Conservation (phyloP, 768 basidiomycete species). For the Termitomyces sp. region DNA sequence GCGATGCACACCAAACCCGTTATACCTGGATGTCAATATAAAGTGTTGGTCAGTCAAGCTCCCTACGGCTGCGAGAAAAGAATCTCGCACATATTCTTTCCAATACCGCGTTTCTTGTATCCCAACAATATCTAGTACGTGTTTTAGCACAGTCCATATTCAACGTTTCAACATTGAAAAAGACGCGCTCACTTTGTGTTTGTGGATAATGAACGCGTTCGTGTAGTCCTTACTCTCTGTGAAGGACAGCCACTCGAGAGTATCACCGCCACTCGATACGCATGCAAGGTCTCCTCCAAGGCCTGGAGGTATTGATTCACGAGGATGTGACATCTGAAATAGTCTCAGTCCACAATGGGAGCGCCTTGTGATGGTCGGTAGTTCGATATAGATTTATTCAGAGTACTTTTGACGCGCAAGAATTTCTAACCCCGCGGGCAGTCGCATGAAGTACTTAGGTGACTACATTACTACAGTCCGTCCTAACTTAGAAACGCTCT, state of each 20-base stretch:
- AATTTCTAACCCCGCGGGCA: background rate
- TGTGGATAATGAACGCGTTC: slow-evolving; percentile 65
- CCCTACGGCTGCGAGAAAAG: background rate
- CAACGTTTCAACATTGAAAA: background rate
- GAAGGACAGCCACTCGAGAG: slow-evolving; percentile 47
- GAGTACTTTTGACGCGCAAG: background rate
- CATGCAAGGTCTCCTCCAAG: slow-evolving; percentile 30
- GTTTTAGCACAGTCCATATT: background rate
- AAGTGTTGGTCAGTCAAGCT: slow-evolving; percentile 3
- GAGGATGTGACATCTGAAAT: background rate
- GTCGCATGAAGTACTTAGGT: background rate
- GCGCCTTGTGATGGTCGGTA: background rate
- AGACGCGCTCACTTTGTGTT: slow-evolving; percentile 39
- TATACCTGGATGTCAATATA: slow-evolving; percentile 52
- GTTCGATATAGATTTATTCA: background rate
- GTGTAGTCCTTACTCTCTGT: slow-evolving; percentile 53
- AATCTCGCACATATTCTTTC: slow-evolving; percentile 51
- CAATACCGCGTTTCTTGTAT: slow-evolving; percentile 79
- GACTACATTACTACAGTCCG: no score
- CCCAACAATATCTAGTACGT: slow-evolving; percentile 61
- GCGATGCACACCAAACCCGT: slow-evolving; percentile 66
- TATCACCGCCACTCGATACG: slow-evolving; percentile 38
- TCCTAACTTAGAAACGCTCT: no score
- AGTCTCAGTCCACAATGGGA: background rate
- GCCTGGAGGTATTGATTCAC: slow-evolving; percentile 38